Base-by-base conservation (phyloP, 352 stramenopile species). In the Pythium pyrilobum region DNA sequence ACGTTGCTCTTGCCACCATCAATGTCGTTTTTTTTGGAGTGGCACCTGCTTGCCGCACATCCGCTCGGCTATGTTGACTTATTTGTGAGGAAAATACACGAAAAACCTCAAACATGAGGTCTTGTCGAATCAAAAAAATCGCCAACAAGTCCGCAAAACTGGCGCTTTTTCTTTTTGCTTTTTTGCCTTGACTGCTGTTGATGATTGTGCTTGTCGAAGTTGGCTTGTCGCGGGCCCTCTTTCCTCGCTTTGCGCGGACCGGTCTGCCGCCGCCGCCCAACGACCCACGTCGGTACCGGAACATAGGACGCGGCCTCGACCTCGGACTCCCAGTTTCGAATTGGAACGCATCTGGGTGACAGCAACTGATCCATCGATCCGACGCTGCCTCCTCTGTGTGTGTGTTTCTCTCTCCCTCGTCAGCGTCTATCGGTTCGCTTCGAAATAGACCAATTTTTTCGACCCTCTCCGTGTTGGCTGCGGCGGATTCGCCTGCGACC, bases 361-460 rank as follows among this genome's bases (percentile, higher is more conserved):
- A n/a, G n/a, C n/a, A n/a, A n/a, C n/a, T n/a, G n/a, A n/a, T n/a
- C n/a, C n/a, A n/a, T n/a, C n/a, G n/a, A n/a, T n/a, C n/a, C n/a
- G n/a, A n/a, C n/a, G n/a, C n/a, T n/a, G n/a, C n/a, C n/a, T 43
- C 33, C 45, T n/a, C 24, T 28, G 24, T n/a, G n/a, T n/a, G n/a
- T n/a, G n/a, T n/a, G n/a, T n/a, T n/a, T n/a, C n/a, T n/a, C n/a
- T n/a, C n/a, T n/a, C n/a, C n/a, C n/a, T n/a, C n/a, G n/a, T n/a
- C n/a, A n/a, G n/a, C n/a, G n/a, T n/a, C n/a, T n/a, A 16, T 28
- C 27, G 9, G 21, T 11, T 10, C 28, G 25, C 28, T 56, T 56
- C 24, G 48, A 56, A 56, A 56, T 56, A 40, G 37, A 38, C 48
- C 37, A 43, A 31, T 32, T 43, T 40, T 40, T 40, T 46, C 34